Conservation (phyloP, 495 filamentous ascomycete genomes). For the Aspergillus taichungensis region DNA sequence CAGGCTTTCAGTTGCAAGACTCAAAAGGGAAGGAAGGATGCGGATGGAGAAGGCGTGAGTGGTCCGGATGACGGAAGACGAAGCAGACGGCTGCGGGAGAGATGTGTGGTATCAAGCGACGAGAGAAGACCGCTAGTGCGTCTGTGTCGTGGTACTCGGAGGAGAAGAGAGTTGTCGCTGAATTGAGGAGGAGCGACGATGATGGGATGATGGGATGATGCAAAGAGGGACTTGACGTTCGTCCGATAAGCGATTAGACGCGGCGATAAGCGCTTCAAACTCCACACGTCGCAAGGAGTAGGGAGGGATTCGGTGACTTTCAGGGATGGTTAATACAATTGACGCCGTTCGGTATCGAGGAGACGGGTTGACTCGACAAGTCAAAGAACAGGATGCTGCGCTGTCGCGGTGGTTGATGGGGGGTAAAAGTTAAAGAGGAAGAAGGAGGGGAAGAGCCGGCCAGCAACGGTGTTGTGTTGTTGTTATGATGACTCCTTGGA, state of each 20-base stretch:
- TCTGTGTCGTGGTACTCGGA: not conserved
- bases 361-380: not conserved
- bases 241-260: constrained; percentile 17
- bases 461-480: too few relatives aligned
- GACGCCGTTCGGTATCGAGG: not conserved
- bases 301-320: not conserved
- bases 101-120: not conserved
- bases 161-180: not conserved
- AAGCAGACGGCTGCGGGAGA: too few relatives aligned
- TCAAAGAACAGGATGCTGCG: not conserved
- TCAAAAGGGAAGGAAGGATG: too few relatives aligned
- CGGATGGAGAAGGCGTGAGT: too few relatives aligned
- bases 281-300: not conserved
- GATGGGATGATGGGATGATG: not conserved
- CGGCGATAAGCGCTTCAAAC: constrained; percentile 15
- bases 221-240: not conserved
- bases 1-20: too few relatives aligned
- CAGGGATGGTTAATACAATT: not conserved
- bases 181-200: not conserved
- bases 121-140: not conserved
- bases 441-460: not conserved
- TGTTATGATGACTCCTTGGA: constrained; percentile 2
- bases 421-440: not conserved
- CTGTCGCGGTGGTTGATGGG: not conserved
- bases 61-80: too few relatives aligned